Conservation (phyloP, 495 filamentous ascomycete species). For the Apodospora peruviana region DNA sequence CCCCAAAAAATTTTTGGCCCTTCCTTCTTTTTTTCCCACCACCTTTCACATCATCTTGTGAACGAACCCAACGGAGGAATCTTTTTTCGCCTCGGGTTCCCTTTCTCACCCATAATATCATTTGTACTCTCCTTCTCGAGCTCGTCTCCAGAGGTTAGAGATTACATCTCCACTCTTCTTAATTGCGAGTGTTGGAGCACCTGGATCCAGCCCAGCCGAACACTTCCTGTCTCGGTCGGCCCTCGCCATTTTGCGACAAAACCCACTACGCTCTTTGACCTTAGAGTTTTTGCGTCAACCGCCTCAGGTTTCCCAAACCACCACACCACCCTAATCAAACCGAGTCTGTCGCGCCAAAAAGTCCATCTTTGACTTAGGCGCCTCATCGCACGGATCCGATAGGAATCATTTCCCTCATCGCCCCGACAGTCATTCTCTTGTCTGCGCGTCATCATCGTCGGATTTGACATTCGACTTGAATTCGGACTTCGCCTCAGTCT, state of each 20-base stretch:
- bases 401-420: not conserved
- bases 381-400: too few species aligned
- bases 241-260: slow-evolving; percentile 19
- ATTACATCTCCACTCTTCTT: slow-evolving; percentile 34
- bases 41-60: slow-evolving; percentile 31
- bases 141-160: slow-evolving; percentile 25
- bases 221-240: slow-evolving; percentile 15
- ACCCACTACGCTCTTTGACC: slow-evolving; percentile 24
- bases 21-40: slow-evolving; percentile 30
- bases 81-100: slow-evolving; percentile 15
- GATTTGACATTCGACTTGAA: slow-evolving; percentile 29
- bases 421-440: slow-evolving; percentile 13
- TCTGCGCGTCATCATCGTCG: slow-evolving; percentile 18
- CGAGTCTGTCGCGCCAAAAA: too few species aligned
- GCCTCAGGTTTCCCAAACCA: slow-evolving; percentile 10
- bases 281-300: slow-evolving; percentile 19
- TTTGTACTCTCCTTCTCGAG: slow-evolving; percentile 26
- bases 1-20: slow-evolving; percentile 30
- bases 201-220: slow-evolving; percentile 2
- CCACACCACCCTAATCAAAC: slow-evolving; percentile 14
- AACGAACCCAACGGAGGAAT: slow-evolving; percentile 30
- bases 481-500: slow-evolving; percentile 9
- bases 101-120: slow-evolving; percentile 20
- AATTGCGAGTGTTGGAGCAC: slow-evolving; percentile 14
- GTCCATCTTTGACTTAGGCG: too few species aligned